These are phyloP conservation scores for Malassezia furfur DNA, from an alignment of 1,284 basidiomycete species.

Conservation along the genomic window DNA sequence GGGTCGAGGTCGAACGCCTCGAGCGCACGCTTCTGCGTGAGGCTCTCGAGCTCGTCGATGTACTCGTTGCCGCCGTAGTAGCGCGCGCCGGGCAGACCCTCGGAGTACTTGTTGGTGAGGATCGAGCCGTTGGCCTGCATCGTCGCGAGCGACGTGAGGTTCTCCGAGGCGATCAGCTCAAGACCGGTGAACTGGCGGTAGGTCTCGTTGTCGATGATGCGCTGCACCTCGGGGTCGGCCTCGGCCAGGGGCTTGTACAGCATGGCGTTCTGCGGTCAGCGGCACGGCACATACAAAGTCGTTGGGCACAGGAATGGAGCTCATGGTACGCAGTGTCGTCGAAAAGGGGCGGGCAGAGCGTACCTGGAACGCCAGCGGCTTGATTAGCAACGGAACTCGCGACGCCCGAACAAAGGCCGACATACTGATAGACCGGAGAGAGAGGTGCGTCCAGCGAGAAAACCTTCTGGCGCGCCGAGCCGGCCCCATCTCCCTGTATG, in stretches of 20 bases:
- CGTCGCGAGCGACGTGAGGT: slow-evolving; percentile 46
- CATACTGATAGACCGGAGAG: slow-evolving; percentile 13
- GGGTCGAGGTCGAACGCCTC: slow-evolving; percentile 93
- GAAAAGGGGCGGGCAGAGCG: background rate
- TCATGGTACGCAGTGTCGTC: slow-evolving; percentile 22
- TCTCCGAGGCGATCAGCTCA: slow-evolving; percentile 88
- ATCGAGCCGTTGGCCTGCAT: slow-evolving; percentile 99
- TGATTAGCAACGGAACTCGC: slow-evolving; percentile 13
- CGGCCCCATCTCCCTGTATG: too few relatives aligned
- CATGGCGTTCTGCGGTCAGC: slow-evolving; percentile 64
- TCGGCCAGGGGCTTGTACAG: slow-evolving; percentile 79
- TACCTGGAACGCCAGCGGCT: slow-evolving; percentile 1
- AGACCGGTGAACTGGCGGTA: slow-evolving; percentile 92
- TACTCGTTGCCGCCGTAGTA: slow-evolving; percentile 85
- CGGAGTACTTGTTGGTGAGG: slow-evolving; percentile 89
- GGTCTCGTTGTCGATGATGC: slow-evolving; percentile 98
- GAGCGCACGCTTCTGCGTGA: slow-evolving; percentile 90
- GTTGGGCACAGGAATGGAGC: slow-evolving; percentile 36
- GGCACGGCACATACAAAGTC: slow-evolving; percentile 33
- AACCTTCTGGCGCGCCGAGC: background rate
- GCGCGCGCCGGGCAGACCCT: slow-evolving; percentile 64
- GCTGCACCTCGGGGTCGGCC: slow-evolving; percentile 86
- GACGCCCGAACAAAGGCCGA: slow-evolving; percentile 1
- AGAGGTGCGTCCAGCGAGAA: background rate
- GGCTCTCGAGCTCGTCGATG: slow-evolving; percentile 89